Evolutionary conservation across 495 filamentous ascomycete genomes (phyloP), one percentile per base, ranked within the genome.

Genomic region (Oidiodendron maius): DNA sequence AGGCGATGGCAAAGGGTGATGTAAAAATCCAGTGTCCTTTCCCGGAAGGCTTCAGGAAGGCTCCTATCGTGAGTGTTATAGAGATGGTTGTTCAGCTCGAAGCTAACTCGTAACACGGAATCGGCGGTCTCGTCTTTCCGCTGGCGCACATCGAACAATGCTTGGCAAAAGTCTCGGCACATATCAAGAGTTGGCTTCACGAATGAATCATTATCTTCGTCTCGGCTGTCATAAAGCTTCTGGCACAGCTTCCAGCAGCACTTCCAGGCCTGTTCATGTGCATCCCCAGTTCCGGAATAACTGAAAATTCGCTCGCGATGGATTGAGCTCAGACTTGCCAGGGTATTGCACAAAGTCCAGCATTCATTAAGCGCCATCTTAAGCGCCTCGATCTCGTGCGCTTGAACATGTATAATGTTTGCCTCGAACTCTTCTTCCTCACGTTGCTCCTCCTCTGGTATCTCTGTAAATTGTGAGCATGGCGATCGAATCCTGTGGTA

Each of bases 31-130:
- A 96, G 66, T 0, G 90, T 95, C 42, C 90, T 73, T 64, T 96
- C 90, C 36, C 86, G 79, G 63, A 96, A 96, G 0, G 87, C 85
- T 60, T 91, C 87, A 0, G 90, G 90, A 12, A 96, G 73, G 41
- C 77, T 83, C 38, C 87, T 77, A 62, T 95, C 90, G 56, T 93
- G 87, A 2, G 88, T 89, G 63, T 91, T 95, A 65, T 88, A 96
- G 10, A 96, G 70, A 63, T 96, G 90, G 61, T 96, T 96, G 61
- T 95, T 95, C 9, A 96, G 77, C 65, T 95, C 90, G 58, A 95
- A 95, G 71, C 88, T 94, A 46, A 96, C 89, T 32, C 90, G 71
- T 38, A 96, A 63, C 16, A 96, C 85, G 1, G 89, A 93, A 63
- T 96, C 90, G 0, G 83, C 74, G 1, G 80, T 67, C 41, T 91